Evolutionary conservation across 2,329 filamentous ascomycete genomes (phyloP), one percentile per base, ranked within the genome.

Genomic region (Clonostachys byssicola): DNA sequence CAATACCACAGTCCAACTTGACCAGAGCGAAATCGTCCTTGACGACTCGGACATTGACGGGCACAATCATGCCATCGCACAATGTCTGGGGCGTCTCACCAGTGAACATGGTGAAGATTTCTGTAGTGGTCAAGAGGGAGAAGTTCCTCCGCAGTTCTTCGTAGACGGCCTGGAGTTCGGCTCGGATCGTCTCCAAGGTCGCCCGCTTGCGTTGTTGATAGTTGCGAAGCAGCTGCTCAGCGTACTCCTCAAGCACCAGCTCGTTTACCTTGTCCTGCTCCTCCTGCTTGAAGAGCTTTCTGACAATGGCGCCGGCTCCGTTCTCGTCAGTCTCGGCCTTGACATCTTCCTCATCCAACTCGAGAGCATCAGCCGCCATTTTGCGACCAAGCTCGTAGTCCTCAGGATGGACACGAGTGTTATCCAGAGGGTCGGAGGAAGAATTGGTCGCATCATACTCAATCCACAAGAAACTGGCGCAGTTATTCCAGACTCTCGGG

Each of bases 321-420:
- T 91, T 89, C 60, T 96, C 90, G 54, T 95, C 89, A 6, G 87
- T 88, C 69, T 97, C 92, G 2, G 88, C 90, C 67, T 96, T 95
- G 62, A 99, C 90, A 59, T 99, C 94, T 71, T 99, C 94, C 68
- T 99, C 94, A 57, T 99, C 94, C 55, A 99, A 78, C 63, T 96
- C 92, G 43, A 99, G 75, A 14, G 94, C 94, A 73, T 99, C 94
- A 5, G 94, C 94, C 17, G 94, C 94, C 86, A 99, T 97, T 71
- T 99, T 99, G 56, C 92, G 89, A 43, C 91, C 94, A 51, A 99
- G 85, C 56, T 99, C 94, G 66, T 99, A 99, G 63, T 99, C 94
- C 72, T 99, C 94, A 2, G 94, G 94, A 60, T 99, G 94, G 16
- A 99, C 91, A 72, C 94, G 88, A 42, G 94, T 99, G 62, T 94